These are phyloP conservation scores for Aeschynomene evenia DNA, from an alignment of 306 rosid genomes.

Conservation along the genomic window DNA sequence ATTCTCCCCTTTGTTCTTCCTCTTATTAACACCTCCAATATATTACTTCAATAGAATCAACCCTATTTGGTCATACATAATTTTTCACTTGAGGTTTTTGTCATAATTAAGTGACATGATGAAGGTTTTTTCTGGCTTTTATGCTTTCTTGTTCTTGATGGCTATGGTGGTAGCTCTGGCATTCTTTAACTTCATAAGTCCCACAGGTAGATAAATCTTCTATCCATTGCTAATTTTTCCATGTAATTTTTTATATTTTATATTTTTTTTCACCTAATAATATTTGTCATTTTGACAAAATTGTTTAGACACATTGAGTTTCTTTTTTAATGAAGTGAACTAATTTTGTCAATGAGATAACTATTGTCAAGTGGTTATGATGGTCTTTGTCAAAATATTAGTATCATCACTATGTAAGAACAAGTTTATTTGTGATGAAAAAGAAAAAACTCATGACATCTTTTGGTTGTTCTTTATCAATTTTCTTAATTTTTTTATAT, in stretches of 20 bases:
- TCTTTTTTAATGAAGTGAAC: too few species aligned
- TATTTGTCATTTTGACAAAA: too few species aligned
- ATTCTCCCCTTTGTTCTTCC: too few species aligned
- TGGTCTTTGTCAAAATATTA: neutral
- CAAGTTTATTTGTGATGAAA: too few species aligned
- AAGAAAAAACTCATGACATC: neutral
- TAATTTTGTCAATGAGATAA: too few species aligned
- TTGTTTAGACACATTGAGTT: too few species aligned
- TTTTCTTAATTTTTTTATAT: neutral
- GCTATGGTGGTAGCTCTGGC: constrained; percentile 33
- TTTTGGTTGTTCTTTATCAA: neutral
- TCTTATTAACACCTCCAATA: too few species aligned
- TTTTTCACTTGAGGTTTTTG: neutral
- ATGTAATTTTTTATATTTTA: neutral
- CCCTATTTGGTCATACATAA: too few species aligned
- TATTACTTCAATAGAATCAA: too few species aligned
- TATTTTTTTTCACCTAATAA: too few species aligned
- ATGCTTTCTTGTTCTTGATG: constrained; percentile 40
- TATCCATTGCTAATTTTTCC: neutral
- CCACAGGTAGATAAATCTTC: constrained; percentile 31
- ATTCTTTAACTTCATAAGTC: constrained; percentile 34
- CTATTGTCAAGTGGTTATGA: too few species aligned
- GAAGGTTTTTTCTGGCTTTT: constrained; percentile 61
- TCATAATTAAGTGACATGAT: constrained; percentile 29
- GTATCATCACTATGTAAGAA: neutral